Percentiles rank a stretch among this genome's conserved stretches.
Evolutionary conservation across 2,329 filamentous ascomycete species (phyloP).

Genomic region (Talaromyces amestolkiae): DNA sequence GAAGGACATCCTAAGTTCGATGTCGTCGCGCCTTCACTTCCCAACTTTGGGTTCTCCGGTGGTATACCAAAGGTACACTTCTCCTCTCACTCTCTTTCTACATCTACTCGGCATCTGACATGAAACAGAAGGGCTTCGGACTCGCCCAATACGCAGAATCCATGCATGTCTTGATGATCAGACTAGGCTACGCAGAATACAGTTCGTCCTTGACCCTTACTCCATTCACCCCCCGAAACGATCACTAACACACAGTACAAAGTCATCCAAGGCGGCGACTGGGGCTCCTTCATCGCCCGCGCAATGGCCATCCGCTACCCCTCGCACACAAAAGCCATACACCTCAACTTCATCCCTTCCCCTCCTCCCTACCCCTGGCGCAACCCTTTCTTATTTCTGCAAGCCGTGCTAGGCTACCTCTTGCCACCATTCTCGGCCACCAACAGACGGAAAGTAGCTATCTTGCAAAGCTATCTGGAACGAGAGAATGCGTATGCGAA

Average conservation of each 20-base stretch:
- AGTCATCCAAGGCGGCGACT: conserved; percentile 64
- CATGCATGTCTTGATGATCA: conserved; percentile 66
- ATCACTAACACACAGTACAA: neutral
- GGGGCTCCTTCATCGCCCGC: conserved; percentile 65
- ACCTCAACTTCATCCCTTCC: conserved; percentile 59
- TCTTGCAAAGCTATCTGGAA: conserved; percentile 25
- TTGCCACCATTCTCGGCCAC: conserved; percentile 30
- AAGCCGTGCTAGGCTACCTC: conserved; percentile 25
- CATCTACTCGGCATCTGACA: neutral
- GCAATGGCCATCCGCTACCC: conserved; percentile 61
- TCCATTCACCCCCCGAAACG: too few species aligned
- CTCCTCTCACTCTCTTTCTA: neutral
- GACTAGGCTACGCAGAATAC: conserved; percentile 64
- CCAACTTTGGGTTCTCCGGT: conserved; percentile 57
- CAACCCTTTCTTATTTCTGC: conserved; percentile 55
- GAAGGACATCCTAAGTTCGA: conserved; percentile 49
- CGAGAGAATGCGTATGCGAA: conserved; percentile 52
- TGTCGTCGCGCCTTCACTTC: conserved; percentile 54
- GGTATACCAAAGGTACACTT: conserved; percentile 35
- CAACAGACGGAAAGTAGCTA: conserved; percentile 26
- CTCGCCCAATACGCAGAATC: conserved; percentile 62
- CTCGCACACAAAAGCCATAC: conserved; percentile 55
- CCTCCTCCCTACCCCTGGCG: conserved; percentile 50
- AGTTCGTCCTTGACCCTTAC: conserved; percentile 29
- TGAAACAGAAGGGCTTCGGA: conserved; percentile 55